Conservation (phyloP, 192 early-diverging fungal genomes). For the Haplosporangium gracile region DNA sequence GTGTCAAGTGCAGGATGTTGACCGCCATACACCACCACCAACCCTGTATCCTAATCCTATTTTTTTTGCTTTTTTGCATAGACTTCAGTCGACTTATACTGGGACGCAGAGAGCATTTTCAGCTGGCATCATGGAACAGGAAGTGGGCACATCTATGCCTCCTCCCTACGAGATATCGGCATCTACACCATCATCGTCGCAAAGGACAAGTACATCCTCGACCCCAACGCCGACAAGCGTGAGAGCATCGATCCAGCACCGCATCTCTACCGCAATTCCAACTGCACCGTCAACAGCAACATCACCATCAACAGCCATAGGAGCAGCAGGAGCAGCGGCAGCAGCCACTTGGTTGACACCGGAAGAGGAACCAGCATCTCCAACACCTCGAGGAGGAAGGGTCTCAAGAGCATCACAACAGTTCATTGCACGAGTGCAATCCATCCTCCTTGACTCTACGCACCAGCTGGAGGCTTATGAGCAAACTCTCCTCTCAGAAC, state of each 20-base stretch:
- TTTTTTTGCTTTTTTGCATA: neutral
- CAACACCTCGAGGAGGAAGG: neutral
- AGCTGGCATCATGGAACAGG: neutral
- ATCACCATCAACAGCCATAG: neutral
- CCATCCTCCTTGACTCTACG: neutral
- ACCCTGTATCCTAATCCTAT: neutral
- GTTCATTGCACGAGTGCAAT: neutral
- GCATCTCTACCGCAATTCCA: neutral
- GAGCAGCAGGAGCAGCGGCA: neutral
- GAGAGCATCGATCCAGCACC: neutral
- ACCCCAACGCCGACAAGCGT: neutral
- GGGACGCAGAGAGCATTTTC: neutral
- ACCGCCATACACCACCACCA: no score
- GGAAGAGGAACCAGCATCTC: neutral
- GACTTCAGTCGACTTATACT: neutral
- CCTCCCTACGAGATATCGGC: neutral
- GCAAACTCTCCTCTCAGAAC: neutral
- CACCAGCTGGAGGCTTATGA: neutral
- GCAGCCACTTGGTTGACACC: neutral
- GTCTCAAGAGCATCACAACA: neutral
- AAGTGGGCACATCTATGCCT: neutral
- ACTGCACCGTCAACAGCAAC: neutral
- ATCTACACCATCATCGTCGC: neutral
- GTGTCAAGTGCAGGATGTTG: no score
- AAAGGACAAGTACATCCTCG: neutral